Evolutionary conservation across 176 grass and related monocot genomes (phyloP).

Genomic region (Oryza australiensis): DNA sequence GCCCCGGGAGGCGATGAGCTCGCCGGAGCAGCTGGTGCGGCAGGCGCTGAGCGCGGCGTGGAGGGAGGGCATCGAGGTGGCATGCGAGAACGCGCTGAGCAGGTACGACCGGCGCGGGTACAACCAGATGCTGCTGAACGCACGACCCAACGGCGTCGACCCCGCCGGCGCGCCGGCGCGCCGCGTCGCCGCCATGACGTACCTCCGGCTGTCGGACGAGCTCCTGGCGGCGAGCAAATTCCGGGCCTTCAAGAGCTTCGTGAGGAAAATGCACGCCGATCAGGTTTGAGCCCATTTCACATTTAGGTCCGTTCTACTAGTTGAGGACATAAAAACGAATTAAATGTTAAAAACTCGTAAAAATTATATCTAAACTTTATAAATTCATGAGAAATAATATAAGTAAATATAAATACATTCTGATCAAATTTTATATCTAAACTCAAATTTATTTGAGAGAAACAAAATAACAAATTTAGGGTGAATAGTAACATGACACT

Average conservation of each 20-base stretch:
- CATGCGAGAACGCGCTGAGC: slow-evolving; percentile 82
- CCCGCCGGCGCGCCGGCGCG: slow-evolving; percentile 17
- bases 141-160: slow-evolving; percentile 53
- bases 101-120: slow-evolving; percentile 58
- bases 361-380: too few relatives aligned
- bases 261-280: slow-evolving; percentile 76
- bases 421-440: too few relatives aligned
- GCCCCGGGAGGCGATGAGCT: slow-evolving; percentile 44
- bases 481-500: too few relatives aligned
- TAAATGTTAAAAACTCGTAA: too few relatives aligned
- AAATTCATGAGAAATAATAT: too few relatives aligned
- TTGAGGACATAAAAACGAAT: too few relatives aligned
- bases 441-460: too few relatives aligned
- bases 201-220: slow-evolving; percentile 64
- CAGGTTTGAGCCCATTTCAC: slow-evolving; percentile 38
- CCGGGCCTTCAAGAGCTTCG: slow-evolving; percentile 66
- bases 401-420: too few relatives aligned
- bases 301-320: too few relatives aligned
- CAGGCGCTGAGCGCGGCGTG: slow-evolving; percentile 82
- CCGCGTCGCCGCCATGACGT: slow-evolving; percentile 64
- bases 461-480: too few relatives aligned
- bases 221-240: slow-evolving; percentile 55
- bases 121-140: slow-evolving; percentile 72
- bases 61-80: slow-evolving; percentile 64
- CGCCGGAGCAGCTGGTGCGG: slow-evolving; percentile 56